These are phyloP conservation scores for Fomitopsis betulina DNA, from an alignment of 1,284 basidiomycete genomes.

Conservation along the genomic window DNA sequence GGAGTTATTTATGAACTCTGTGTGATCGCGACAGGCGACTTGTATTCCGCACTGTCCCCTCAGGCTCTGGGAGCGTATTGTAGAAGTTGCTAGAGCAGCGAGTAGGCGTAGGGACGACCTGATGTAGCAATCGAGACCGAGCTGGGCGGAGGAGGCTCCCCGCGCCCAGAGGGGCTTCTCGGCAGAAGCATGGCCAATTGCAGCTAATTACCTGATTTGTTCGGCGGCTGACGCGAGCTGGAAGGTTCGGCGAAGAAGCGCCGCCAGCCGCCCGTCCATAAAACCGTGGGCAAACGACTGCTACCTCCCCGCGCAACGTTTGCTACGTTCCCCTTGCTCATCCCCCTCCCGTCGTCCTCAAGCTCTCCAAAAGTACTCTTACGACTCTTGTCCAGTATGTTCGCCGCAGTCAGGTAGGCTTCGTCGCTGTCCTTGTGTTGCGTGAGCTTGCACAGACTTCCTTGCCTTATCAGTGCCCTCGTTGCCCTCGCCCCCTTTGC, in stretches of 20 bases:
- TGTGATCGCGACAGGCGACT: not conserved
- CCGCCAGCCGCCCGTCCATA: slow-evolving; percentile 1
- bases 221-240: not conserved
- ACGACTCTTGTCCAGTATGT: slow-evolving; percentile 27
- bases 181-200: not conserved
- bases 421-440: not conserved
- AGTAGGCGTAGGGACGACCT: not conserved
- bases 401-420: slow-evolving; percentile 31
- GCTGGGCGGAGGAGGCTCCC: not conserved
- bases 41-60: not conserved
- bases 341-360: slow-evolving; percentile 6
- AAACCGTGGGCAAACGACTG: not conserved
- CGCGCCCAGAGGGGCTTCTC: not conserved
- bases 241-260: slow-evolving; percentile 7
- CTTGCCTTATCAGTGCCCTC: slow-evolving; percentile 33
- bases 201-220: not conserved
- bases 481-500: slow-evolving; percentile 43
- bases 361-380: slow-evolving; percentile 11
- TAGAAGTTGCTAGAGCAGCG: not conserved
- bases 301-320: slow-evolving; percentile 2
- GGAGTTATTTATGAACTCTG: not conserved
- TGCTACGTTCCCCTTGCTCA: slow-evolving; percentile 5
- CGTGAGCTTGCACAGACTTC: not conserved
- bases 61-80: not conserved
- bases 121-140: not conserved